Conservation (phyloP, 2,329 filamentous ascomycete genomes). For the Aspergillus novoparasiticus region DNA sequence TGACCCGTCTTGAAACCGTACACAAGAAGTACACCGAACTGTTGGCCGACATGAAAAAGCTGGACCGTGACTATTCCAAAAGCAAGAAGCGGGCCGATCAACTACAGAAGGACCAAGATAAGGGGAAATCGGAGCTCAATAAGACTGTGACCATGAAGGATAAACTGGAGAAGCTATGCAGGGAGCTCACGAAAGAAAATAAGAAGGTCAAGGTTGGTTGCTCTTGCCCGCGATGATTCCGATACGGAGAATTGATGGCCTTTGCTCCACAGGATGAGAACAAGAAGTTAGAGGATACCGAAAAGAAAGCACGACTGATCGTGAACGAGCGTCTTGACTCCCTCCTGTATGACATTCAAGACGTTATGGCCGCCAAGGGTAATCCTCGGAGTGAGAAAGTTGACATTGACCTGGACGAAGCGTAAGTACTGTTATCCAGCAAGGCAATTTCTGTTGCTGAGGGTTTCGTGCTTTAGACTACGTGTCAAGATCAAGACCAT, state of each 20-base stretch:
- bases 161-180: constrained; percentile 92
- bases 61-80: constrained; percentile 91
- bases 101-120: constrained; percentile 95
- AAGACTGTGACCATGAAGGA: constrained; percentile 91
- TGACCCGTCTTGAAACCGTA: constrained; percentile 87
- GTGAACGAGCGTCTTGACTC: constrained; percentile 84
- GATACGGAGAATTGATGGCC: not conserved
- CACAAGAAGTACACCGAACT: constrained; percentile 91
- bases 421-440: constrained; percentile 59
- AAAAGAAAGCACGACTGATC: constrained; percentile 77
- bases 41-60: constrained; percentile 89
- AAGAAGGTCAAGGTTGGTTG: constrained; percentile 87
- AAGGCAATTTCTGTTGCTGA: constrained; percentile 17
- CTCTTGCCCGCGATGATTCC: not conserved
- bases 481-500: constrained; percentile 85
- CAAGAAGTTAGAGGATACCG: constrained; percentile 82
- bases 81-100: constrained; percentile 94
- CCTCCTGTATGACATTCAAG: constrained; percentile 80
- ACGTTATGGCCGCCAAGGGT: constrained; percentile 84
- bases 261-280: constrained; percentile 72
- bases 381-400: constrained; percentile 77
- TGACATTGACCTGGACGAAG: constrained; percentile 84
- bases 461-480: constrained; percentile 43
- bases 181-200: constrained; percentile 94
- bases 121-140: constrained; percentile 80